phyloP scores from a whole-genome alignment of 2,329 filamentous ascomycete genomes.

The Hypoxylon sp. region DNA sequence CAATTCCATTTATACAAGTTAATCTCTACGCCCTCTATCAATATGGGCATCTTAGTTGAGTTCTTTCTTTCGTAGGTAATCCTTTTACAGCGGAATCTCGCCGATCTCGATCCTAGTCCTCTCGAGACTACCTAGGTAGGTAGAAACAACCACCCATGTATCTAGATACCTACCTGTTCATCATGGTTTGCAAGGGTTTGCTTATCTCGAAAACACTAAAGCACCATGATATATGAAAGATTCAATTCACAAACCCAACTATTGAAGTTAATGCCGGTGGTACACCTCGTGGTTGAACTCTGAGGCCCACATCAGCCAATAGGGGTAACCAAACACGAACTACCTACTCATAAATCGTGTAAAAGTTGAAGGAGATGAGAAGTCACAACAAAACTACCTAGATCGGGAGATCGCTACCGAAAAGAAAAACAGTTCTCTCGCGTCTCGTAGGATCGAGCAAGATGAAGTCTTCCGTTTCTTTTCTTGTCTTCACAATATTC shows the following conservation, averaged over 20 bases:
- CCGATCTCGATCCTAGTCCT: too few species aligned
- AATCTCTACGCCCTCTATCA: too few species aligned
- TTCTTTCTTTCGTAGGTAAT: background rate
- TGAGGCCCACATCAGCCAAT: slow-evolving; percentile 13
- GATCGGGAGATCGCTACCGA: slow-evolving; percentile 1
- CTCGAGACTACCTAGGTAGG: too few species aligned
- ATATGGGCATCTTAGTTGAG: too few species aligned
- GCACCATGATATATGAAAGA: slow-evolving; percentile 15
- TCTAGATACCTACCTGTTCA: background rate
- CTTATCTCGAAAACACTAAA: background rate
- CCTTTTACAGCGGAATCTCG: background rate
- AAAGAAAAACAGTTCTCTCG: too few species aligned
- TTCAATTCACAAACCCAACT: too few species aligned
- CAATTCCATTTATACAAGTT: slow-evolving; percentile 7
- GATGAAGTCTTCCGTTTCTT: too few species aligned
- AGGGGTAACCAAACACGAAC: background rate
- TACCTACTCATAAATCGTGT: slow-evolving; percentile 14
- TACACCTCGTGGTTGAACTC: background rate
- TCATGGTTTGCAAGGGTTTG: background rate
- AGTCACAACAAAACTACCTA: slow-evolving; percentile 3
- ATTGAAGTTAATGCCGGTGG: too few species aligned
- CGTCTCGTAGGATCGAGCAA: too few species aligned
- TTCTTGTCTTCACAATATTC: slow-evolving; percentile 9
- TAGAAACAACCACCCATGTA: too few species aligned
- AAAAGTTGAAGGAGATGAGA: slow-evolving; percentile 9